Conservation (phyloP, 331 rosid genomes). For the Pyracantha coccinea region DNA sequence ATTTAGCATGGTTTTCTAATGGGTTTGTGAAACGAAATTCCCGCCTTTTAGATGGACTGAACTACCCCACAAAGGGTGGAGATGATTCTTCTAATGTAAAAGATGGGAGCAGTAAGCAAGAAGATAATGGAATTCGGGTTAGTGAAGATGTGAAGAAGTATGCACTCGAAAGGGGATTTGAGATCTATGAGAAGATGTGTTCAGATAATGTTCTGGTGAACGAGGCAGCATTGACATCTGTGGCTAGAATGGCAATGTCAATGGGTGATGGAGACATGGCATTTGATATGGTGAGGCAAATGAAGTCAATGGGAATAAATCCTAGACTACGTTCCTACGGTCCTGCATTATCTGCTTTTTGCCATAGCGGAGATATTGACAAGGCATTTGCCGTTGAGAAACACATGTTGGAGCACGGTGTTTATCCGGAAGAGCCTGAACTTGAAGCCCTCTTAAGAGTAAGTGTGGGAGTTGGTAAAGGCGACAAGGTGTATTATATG, state of each 20-base stretch:
- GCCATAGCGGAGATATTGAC: slow-evolving; percentile 55
- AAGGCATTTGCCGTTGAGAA: slow-evolving; percentile 78
- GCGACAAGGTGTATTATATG: slow-evolving; percentile 73
- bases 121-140: slow-evolving; percentile 31
- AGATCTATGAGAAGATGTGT: slow-evolving; percentile 68
- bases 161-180: slow-evolving; percentile 65
- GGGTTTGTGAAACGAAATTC: slow-evolving; percentile 17
- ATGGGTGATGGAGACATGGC: slow-evolving; percentile 86
- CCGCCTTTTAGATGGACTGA: slow-evolving; percentile 17
- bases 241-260: slow-evolving; percentile 96
- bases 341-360: slow-evolving; percentile 69
- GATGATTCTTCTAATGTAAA: slow-evolving; percentile 11
- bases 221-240: slow-evolving; percentile 86
- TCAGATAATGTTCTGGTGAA: slow-evolving; percentile 50
- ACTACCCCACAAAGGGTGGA: slow-evolving; percentile 5
- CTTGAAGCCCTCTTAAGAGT: slow-evolving; percentile 62
- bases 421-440: slow-evolving; percentile 88
- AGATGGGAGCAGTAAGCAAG: slow-evolving; percentile 22
- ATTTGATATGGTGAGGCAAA: slow-evolving; percentile 79
- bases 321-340: slow-evolving; percentile 81
- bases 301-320: slow-evolving; percentile 66
- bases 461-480: slow-evolving; percentile 43
- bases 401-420: slow-evolving; percentile 82
- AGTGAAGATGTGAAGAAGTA: slow-evolving; percentile 62
- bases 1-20: slow-evolving; percentile 19